Conservation (phyloP, 805 yeast species). For the Starmerella cellae region DNA sequence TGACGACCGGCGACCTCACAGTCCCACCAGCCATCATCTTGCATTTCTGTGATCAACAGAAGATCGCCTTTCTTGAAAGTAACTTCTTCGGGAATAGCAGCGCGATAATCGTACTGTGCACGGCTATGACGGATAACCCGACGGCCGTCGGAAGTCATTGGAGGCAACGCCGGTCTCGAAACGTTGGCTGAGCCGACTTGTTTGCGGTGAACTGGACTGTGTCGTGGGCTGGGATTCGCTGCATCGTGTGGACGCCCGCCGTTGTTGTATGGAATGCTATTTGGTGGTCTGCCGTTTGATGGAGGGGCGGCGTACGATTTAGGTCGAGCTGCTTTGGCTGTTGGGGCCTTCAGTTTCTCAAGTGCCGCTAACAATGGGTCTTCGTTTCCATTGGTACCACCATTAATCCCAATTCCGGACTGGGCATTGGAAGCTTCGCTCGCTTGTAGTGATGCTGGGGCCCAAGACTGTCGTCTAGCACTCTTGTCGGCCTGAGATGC, state of each 20-base stretch:
- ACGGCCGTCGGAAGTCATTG: slow-evolving; percentile 40
- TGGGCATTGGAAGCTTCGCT: background rate
- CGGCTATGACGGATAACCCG: slow-evolving; percentile 39
- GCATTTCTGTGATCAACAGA: slow-evolving; percentile 40
- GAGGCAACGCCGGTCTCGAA: slow-evolving; percentile 29
- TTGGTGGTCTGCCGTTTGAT: background rate
- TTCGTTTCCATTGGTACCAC: background rate
- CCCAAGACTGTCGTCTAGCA: background rate
- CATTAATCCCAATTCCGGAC: background rate
- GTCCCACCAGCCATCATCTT: slow-evolving; percentile 68
- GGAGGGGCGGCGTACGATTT: background rate
- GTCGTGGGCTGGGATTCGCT: background rate
- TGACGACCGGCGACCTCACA: slow-evolving; percentile 37
- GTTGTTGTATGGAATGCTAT: background rate
- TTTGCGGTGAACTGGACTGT: slow-evolving; percentile 5
- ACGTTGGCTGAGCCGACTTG: slow-evolving; percentile 8
- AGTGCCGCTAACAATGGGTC: slow-evolving; percentile 47
- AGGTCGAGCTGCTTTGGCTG: slow-evolving; percentile 6
- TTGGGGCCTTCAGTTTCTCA: slow-evolving; percentile 31
- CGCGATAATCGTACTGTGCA: slow-evolving; percentile 47
- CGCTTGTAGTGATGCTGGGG: background rate
- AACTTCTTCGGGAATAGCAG: slow-evolving; percentile 48
- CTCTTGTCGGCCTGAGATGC: background rate
- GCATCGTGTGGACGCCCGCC: background rate
- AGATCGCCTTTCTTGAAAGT: slow-evolving; percentile 46